Conservation (phyloP, 768 basidiomycete species). For the Russula griseocarnosa region DNA sequence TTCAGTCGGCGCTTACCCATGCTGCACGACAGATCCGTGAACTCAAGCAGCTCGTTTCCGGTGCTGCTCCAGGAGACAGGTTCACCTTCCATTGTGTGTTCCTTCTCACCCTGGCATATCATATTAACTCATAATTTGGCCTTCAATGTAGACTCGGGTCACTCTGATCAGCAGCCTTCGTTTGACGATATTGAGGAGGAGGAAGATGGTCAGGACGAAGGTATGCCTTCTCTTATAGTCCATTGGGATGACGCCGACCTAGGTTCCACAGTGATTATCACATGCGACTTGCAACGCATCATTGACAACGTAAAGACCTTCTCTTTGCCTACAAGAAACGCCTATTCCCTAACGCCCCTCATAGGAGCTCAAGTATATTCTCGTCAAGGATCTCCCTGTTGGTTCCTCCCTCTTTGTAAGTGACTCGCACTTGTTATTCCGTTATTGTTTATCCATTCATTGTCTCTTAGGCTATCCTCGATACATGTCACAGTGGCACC, state of each 20-base stretch:
- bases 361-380: constrained; percentile 11
- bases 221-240: constrained; percentile 4
- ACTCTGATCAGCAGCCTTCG: constrained; percentile 29
- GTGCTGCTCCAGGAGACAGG: constrained; percentile 30
- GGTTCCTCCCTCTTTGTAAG: constrained; percentile 25
- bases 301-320: constrained; percentile 29
- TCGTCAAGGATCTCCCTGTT: constrained; percentile 24
- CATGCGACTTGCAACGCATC: constrained; percentile 25
- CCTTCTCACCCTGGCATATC: neutral
- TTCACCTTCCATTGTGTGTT: constrained; percentile 32
- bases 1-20: neutral
- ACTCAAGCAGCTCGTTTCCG: constrained; percentile 24
- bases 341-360: constrained; percentile 5
- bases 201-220: constrained; percentile 32
- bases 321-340: neutral
- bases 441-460: neutral
- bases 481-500: constrained; percentile 32
- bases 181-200: constrained; percentile 14
- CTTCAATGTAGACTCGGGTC: constrained; percentile 29
- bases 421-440: neutral
- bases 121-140: neutral
- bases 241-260: neutral
- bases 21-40: constrained; percentile 22
- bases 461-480: constrained; percentile 27
- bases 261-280: constrained; percentile 13